Evolutionary conservation across 169 alveolate species (phyloP), one percentile per base, ranked within the genome.

Genomic region (Amoebophrya sp.): DNA sequence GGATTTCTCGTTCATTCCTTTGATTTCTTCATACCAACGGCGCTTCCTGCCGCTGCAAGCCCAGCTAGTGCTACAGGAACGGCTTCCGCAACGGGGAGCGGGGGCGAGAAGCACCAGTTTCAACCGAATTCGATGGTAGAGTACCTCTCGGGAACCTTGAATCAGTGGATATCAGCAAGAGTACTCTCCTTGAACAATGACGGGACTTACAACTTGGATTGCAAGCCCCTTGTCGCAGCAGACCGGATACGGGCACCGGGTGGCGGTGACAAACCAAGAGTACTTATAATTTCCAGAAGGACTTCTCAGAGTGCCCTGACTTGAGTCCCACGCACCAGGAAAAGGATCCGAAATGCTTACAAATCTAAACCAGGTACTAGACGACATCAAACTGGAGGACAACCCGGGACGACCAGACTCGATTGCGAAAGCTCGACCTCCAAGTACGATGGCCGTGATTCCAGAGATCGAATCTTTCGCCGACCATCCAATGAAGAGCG

Each of bases 381-480:
- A 47, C 65, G 65, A 65, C 26, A 36, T 65, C 83, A 29, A 36
- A 10, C 26, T 65, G 83, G 83, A 65, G 83, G 83, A 65, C 33
- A 36, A 53, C n/a, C 76, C 76, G 76, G 76, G 23, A 23, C 76
- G 76, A 53, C n/a, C 76, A 53, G 23, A 53, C n/a, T 23, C n/a
- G n/a, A n/a, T n/a, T n/a, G n/a, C 76, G 76, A 23, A 53, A 53
- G 76, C 76, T 14, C 10, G 83, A 26, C 83, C 36, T 12, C 83
- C 83, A 65, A 65, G 26, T 26, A 65, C 83, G 83, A 65, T 65
- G 83, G 83, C 83, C 39, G 83, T 65, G 83, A 65, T 65, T 26
- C 83, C 83, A 18, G 83, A 65, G n/a, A 65, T 65, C 2, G 83
- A 65, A 36, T 65, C 83, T 29, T 65, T 65, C 83, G 26, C 83